Evolutionary conservation across 2,329 filamentous ascomycete species (phyloP).

Genomic region (Talaromyces marneffei): DNA sequence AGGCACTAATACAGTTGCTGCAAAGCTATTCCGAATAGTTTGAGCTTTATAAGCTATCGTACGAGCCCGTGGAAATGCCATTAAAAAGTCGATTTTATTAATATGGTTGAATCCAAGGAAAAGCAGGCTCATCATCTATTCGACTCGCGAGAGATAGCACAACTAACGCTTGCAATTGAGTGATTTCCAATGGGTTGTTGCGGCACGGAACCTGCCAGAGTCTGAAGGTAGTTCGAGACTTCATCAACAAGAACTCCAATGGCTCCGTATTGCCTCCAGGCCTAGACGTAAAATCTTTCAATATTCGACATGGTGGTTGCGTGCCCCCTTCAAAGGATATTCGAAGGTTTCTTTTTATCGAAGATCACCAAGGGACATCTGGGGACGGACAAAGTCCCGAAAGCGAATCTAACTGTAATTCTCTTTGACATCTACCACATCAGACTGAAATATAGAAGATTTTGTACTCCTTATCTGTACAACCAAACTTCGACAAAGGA

Average conservation of each 20-base stretch:
- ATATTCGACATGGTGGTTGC: not conserved
- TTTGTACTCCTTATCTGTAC: not conserved
- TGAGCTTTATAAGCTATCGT: too few species aligned
- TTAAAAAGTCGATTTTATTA: too few species aligned
- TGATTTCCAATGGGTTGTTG: not conserved
- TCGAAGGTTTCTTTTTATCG: too few species aligned
- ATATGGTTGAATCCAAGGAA: too few species aligned
- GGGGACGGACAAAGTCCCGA: too few species aligned
- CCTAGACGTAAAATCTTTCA: not conserved
- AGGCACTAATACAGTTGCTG: too few species aligned
- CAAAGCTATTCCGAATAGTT: too few species aligned
- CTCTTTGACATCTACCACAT: not conserved
- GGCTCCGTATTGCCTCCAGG: not conserved
- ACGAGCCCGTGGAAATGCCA: too few species aligned
- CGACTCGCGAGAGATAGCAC: not conserved
- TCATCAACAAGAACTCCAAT: not conserved
- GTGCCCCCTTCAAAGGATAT: not conserved
- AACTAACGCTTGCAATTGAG: not conserved
- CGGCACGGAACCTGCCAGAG: not conserved
- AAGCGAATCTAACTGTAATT: not conserved
- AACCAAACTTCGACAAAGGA: not conserved
- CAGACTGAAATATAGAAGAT: not conserved
- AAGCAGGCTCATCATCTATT: not conserved
- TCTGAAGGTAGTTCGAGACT: not conserved
- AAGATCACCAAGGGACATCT: too few species aligned